Conservation (phyloP, 192 early-diverging fungal genomes). For the Backusella luteola region DNA sequence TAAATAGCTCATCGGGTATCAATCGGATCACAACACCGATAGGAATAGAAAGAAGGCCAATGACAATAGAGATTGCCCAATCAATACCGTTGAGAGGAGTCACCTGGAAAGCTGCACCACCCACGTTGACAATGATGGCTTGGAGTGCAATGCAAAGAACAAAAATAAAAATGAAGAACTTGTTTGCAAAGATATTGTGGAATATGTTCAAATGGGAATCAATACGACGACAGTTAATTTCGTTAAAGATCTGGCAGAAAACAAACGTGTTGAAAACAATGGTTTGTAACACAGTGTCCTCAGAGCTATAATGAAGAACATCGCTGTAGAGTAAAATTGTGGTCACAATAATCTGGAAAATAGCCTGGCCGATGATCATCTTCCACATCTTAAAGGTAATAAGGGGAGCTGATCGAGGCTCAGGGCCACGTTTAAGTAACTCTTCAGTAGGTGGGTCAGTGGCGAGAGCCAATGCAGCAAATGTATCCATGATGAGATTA, state of each 20-base stretch:
- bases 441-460: constrained; percentile 88
- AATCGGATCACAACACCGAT: constrained; percentile 86
- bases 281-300: constrained; percentile 54
- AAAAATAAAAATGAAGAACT: constrained; percentile 80
- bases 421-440: constrained; percentile 86
- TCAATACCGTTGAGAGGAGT: constrained; percentile 60
- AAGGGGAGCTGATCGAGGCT: constrained; percentile 76
- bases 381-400: constrained; percentile 95
- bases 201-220: constrained; percentile 88
- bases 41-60: constrained; percentile 80
- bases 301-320: constrained; percentile 52
- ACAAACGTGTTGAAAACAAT: constrained; percentile 94
- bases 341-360: constrained; percentile 85
- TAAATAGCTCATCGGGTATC: constrained; percentile 68
- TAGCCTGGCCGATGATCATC: constrained; percentile 88
- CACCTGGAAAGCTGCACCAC: constrained; percentile 82
- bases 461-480: constrained; percentile 95
- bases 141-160: constrained; percentile 74
- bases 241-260: constrained; percentile 87
- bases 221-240: constrained; percentile 82
- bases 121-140: constrained; percentile 88
- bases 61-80: constrained; percentile 81
- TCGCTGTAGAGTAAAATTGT: constrained; percentile 72
- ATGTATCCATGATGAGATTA: constrained; percentile 99
- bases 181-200: constrained; percentile 71